Evolutionary conservation across 441 rosid genomes (phyloP).

Genomic region (Erodium texanum): DNA sequence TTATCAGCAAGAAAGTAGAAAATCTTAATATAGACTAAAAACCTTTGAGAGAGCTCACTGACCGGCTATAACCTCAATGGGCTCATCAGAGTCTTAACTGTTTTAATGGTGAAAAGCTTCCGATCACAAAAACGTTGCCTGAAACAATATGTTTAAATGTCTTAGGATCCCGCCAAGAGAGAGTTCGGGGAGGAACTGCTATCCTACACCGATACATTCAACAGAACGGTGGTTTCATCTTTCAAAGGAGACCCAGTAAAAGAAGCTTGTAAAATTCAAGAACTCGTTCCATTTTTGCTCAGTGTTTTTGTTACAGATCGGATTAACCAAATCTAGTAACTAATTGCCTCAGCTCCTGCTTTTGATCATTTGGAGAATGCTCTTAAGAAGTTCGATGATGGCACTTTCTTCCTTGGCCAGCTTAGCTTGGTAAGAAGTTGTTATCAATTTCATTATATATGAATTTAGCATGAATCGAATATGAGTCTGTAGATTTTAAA

Average conservation of each 20-base stretch:
- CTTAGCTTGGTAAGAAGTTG: conserved; percentile 50
- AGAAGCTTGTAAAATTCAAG: conserved; percentile 45
- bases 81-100: neutral
- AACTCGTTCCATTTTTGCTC: neutral
- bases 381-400: conserved; percentile 57
- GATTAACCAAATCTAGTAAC: conserved; percentile 5
- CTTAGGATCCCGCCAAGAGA: conserved; percentile 63
- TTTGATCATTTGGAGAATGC: conserved; percentile 67
- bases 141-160: conserved; percentile 8
- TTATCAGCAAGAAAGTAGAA: no score
- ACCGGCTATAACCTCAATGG: no score
- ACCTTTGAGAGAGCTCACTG: no score
- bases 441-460: neutral
- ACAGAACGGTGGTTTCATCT: conserved; percentile 28
- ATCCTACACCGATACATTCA: conserved; percentile 42
- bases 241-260: conserved; percentile 50
- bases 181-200: conserved; percentile 60
- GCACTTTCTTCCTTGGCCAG: conserved; percentile 80
- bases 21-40: no score
- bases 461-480: neutral
- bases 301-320: neutral
- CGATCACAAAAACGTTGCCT: neutral
- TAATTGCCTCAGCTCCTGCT: conserved; percentile 47
- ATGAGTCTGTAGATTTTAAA: no score
- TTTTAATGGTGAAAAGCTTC: neutral